Evolutionary conservation across 2,329 filamentous ascomycete genomes (phyloP).

Genomic region (Colletotrichum sp.): DNA sequence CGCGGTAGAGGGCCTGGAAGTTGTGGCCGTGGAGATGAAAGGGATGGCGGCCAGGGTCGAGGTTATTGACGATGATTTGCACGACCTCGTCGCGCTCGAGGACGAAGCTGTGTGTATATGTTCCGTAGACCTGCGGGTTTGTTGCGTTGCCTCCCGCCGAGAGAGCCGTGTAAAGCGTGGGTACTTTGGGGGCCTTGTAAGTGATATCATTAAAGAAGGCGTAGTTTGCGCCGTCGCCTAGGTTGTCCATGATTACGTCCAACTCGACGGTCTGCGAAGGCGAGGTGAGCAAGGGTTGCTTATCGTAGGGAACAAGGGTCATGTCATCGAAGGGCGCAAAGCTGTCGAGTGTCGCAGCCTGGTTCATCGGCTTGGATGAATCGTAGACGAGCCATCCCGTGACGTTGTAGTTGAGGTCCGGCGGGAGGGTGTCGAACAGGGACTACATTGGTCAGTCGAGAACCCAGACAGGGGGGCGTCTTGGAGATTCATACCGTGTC

Average conservation of each 20-base stretch:
- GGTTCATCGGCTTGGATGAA: constrained; percentile 45
- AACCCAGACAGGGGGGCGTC: not conserved
- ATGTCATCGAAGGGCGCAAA: constrained; percentile 78
- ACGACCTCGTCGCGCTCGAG: constrained; percentile 72
- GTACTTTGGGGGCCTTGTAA: constrained; percentile 77
- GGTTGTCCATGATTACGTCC: constrained; percentile 64
- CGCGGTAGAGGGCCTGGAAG: constrained; percentile 72
- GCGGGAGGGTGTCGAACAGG: constrained; percentile 73
- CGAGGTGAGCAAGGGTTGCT: constrained; percentile 61
- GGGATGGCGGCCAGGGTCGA: constrained; percentile 73
- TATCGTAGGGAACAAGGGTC: constrained; percentile 71
- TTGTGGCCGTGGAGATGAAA: constrained; percentile 82
- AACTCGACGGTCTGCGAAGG: constrained; percentile 70
- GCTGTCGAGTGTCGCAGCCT: constrained; percentile 61
- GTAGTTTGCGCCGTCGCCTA: constrained; percentile 64
- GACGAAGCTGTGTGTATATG: constrained; percentile 69
- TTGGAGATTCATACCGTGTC: constrained; percentile 57
- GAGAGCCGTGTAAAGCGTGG: constrained; percentile 78
- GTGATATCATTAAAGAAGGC: constrained; percentile 81
- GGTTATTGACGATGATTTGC: constrained; percentile 79
- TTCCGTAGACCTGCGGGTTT: constrained; percentile 68
- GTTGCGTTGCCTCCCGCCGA: constrained; percentile 63
- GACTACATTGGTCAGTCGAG: constrained; percentile 40
- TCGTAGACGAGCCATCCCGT: constrained; percentile 71
- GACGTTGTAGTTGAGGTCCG: constrained; percentile 70